A percentile compares a stretch with the other conserved stretches of the same genome.
Conservation (phyloP, 2,329 filamentous ascomycete species). For the Diaporthe citriasiana region DNA sequence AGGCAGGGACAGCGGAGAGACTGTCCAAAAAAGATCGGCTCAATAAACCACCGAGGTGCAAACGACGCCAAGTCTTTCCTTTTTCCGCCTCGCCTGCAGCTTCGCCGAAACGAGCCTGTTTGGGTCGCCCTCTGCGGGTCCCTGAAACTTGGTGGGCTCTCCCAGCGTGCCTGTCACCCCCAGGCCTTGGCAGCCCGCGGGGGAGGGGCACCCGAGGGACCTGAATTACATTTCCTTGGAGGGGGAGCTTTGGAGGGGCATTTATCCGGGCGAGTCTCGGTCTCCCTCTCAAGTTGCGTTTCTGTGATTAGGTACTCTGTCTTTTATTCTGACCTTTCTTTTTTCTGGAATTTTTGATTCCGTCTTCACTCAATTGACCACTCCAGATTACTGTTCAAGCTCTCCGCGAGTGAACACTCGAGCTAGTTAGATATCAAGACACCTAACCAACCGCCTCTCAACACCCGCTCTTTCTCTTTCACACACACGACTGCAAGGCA, state of each 20-base stretch:
- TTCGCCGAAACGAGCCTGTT: constrained; percentile 29
- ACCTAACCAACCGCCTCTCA: not conserved
- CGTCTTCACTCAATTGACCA: not conserved
- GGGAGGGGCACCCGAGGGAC: constrained; percentile 32
- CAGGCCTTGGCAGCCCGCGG: constrained; percentile 34
- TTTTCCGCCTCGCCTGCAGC: constrained; percentile 34
- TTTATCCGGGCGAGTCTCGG: constrained; percentile 23
- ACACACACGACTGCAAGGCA: not conserved
- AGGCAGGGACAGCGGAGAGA: not conserved
- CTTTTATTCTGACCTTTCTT: not conserved
- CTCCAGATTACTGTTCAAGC: not conserved
- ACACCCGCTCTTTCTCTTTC: not conserved
- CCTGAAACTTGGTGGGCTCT: constrained; percentile 4
- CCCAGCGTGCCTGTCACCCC: constrained; percentile 16
- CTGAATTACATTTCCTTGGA: constrained; percentile 21
- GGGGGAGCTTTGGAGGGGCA: constrained; percentile 27
- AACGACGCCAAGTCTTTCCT: constrained; percentile 8
- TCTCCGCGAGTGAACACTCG: not conserved
- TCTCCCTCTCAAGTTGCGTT: not conserved
- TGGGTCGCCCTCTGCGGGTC: constrained; percentile 11
- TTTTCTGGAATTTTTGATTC: not conserved
- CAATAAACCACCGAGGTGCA: constrained; percentile 20
- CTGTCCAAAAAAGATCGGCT: not conserved
- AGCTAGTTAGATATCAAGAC: not conserved
- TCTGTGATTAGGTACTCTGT: not conserved